phyloP scores from a whole-genome alignment of 345 rosid genomes.

The Populus deltoides region DNA sequence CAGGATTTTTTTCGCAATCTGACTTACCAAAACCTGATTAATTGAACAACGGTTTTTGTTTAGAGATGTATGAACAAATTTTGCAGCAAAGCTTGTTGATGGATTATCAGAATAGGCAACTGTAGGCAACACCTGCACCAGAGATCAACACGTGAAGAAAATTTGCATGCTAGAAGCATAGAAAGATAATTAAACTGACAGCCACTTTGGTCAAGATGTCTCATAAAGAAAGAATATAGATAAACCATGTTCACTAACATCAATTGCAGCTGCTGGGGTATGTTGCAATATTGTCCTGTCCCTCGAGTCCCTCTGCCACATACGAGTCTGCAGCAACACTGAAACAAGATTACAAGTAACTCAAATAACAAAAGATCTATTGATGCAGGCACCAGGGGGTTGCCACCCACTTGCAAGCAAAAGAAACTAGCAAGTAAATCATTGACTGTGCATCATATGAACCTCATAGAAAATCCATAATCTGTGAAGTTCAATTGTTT shows the following conservation, averaged over 20 bases:
- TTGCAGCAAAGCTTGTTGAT: constrained; percentile 90
- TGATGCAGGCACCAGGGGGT: not conserved
- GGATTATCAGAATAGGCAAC: constrained; percentile 92
- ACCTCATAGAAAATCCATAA: not conserved
- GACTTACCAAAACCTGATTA: constrained; percentile 79
- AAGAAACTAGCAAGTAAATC: not conserved
- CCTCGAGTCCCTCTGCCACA: constrained; percentile 81
- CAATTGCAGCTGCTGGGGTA: constrained; percentile 91
- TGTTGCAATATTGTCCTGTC: constrained; percentile 77
- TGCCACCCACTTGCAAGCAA: not conserved
- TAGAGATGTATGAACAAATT: constrained; percentile 91
- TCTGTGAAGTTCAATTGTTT: not conserved
- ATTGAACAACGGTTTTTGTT: constrained; percentile 96
- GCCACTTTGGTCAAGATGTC: not conserved
- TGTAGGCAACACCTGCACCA: constrained; percentile 78
- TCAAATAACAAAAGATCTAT: not conserved
- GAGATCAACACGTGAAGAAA: constrained; percentile 13
- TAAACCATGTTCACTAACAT: constrained; percentile 44
- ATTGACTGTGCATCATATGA: not conserved
- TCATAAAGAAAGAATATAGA: constrained; percentile 11
- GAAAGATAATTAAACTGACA: constrained; percentile 2
- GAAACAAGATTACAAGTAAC: constrained; percentile 8
- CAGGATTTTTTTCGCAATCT: not conserved
- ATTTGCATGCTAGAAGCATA: constrained; percentile 9
- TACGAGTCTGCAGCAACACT: constrained; percentile 54